These are phyloP conservation scores for Tripterygium wilfordii DNA, from an alignment of 177 flowering plant genomes.

Conservation along the genomic window DNA sequence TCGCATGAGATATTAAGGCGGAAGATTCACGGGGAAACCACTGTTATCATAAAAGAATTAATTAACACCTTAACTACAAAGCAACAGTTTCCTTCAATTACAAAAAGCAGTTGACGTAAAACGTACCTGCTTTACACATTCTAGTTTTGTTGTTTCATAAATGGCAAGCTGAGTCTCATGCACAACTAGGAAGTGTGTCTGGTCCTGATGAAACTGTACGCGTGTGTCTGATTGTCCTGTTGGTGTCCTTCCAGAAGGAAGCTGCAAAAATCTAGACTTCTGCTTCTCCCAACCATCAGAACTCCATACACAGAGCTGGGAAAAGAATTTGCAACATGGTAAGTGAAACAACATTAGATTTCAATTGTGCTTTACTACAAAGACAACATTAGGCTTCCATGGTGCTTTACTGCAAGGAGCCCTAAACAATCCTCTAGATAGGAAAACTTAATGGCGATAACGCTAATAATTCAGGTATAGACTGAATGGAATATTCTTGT, in stretches of 20 bases:
- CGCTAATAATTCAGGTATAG: too few relatives aligned
- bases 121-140: conserved; percentile 79
- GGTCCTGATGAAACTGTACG: conserved; percentile 95
- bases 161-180: conserved; percentile 95
- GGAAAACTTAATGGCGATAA: too few relatives aligned
- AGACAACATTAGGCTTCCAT: too few relatives aligned
- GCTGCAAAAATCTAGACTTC: conserved; percentile 54
- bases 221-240: conserved; percentile 75
- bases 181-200: conserved; percentile 73
- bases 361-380: too few relatives aligned
- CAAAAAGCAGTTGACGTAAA: background rate
- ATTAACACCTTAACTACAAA: conserved; percentile 1
- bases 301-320: conserved; percentile 90
- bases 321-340: conserved; percentile 6
- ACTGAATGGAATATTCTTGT: too few relatives aligned
- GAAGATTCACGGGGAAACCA: conserved; percentile 76
- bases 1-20: conserved; percentile 85
- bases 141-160: conserved; percentile 79
- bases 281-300: conserved; percentile 94
- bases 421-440: too few relatives aligned
- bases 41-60: conserved; percentile 24
- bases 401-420: too few relatives aligned
- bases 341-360: too few relatives aligned
- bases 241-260: conserved; percentile 72
- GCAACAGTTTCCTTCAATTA: background rate